These are phyloP conservation scores for Colletotrichum caudatum DNA, from an alignment of 2,329 filamentous ascomycete species.

Conservation along the genomic window DNA sequence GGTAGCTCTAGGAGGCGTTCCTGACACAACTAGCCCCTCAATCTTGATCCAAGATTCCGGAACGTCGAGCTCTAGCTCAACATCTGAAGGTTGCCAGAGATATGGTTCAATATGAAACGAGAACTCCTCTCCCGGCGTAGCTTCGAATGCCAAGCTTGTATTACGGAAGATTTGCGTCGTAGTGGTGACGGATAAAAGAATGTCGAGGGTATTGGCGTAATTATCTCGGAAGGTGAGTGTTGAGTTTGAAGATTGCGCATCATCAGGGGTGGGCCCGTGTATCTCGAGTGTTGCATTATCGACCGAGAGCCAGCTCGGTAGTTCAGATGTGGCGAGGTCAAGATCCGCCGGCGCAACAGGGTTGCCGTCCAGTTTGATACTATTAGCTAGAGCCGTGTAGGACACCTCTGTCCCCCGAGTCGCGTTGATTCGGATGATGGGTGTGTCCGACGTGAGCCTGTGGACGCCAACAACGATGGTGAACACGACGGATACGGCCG, in stretches of 20 bases:
- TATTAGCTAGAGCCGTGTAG: slow-evolving; percentile 63
- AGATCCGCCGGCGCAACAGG: slow-evolving; percentile 63
- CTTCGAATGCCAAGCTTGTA: slow-evolving; percentile 54
- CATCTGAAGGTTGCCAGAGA: slow-evolving; percentile 54
- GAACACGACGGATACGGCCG: slow-evolving; percentile 74
- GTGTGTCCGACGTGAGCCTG: slow-evolving; percentile 73
- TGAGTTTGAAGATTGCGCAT: slow-evolving; percentile 71
- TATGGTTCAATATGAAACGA: slow-evolving; percentile 58
- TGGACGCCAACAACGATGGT: slow-evolving; percentile 79
- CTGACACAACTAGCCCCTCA: slow-evolving; percentile 54
- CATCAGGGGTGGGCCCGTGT: slow-evolving; percentile 72
- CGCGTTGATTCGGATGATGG: slow-evolving; percentile 68
- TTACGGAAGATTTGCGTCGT: slow-evolving; percentile 55
- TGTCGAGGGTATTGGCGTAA: slow-evolving; percentile 69
- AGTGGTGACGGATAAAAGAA: slow-evolving; percentile 60
- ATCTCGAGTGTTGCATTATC: slow-evolving; percentile 72
- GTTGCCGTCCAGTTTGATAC: slow-evolving; percentile 70
- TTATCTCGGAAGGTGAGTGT: slow-evolving; percentile 70
- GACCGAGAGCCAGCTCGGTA: slow-evolving; percentile 78
- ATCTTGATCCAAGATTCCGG: slow-evolving; percentile 58
- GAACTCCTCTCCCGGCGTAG: slow-evolving; percentile 57
- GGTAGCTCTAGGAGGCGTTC: slow-evolving; percentile 54
- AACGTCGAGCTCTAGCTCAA: slow-evolving; percentile 54
- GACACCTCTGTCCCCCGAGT: slow-evolving; percentile 63
- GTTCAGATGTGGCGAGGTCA: slow-evolving; percentile 60